These are phyloP conservation scores for Geotrichum cucujoidarum DNA, from an alignment of 1,139 yeast species.

Conservation along the genomic window DNA sequence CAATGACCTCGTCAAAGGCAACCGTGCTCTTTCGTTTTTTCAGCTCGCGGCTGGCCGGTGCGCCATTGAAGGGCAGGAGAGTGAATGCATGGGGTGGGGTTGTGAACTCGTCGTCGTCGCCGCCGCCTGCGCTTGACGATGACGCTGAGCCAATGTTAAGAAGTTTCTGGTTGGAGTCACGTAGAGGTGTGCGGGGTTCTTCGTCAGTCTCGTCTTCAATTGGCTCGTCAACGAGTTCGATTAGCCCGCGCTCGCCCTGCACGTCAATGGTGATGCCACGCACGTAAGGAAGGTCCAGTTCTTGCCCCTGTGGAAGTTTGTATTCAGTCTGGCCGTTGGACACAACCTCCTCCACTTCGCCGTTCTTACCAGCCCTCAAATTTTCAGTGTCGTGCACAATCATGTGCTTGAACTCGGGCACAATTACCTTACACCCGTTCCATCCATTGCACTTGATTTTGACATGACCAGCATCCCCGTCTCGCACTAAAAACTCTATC, in stretches of 20 bases:
- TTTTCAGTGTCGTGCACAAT: background rate
- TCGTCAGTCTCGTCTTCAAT: conserved; percentile 1
- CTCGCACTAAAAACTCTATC: conserved; percentile 33
- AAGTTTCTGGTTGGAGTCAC: conserved; percentile 12
- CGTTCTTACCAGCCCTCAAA: background rate
- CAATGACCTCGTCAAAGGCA: background rate
- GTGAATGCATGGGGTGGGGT: background rate
- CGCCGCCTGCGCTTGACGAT: background rate
- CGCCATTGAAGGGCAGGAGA: background rate
- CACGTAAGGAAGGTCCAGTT: conserved; percentile 50
- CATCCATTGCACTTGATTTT: conserved; percentile 58
- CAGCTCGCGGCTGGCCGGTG: background rate
- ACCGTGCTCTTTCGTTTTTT: background rate
- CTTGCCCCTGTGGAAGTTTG: conserved; percentile 43
- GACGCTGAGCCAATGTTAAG: conserved; percentile 11
- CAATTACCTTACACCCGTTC: conserved; percentile 61
- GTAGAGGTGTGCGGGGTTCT: conserved; percentile 29
- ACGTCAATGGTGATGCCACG: conserved; percentile 58
- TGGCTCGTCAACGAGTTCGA: conserved; percentile 36
- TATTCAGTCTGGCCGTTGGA: conserved; percentile 37
- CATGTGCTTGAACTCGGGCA: conserved; percentile 42
- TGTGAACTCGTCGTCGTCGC: background rate
- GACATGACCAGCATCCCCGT: conserved; percentile 25
- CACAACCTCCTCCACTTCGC: background rate
- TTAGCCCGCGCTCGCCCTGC: conserved; percentile 52